Percentiles rank a stretch among this genome's conserved stretches.
Evolutionary conservation across 106 monocot genomes (phyloP).

Genomic region (Dendrobium catenatum): DNA sequence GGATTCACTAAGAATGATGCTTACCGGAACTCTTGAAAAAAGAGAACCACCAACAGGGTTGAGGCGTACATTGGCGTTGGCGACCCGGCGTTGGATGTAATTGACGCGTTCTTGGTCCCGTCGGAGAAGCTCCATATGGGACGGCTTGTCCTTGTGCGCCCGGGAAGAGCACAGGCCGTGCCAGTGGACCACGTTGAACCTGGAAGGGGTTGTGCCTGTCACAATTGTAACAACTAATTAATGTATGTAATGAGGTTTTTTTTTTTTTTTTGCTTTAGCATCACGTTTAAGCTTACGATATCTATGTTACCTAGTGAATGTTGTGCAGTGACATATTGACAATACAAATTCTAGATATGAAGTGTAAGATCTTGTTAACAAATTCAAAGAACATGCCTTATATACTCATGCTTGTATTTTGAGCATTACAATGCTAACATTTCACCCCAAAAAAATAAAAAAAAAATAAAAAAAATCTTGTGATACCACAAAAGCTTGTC

Average conservation of each 20-base stretch:
- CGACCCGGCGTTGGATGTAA: conserved; percentile 4
- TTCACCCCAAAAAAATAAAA: neutral
- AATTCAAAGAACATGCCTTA: too few relatives aligned
- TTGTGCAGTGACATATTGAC: too few relatives aligned
- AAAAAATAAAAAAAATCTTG: neutral
- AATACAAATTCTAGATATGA: too few relatives aligned
- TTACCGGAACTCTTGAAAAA: conserved; percentile 4
- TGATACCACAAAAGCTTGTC: neutral
- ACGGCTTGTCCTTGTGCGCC: neutral
- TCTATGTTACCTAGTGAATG: neutral
- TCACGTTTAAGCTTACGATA: neutral
- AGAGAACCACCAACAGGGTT: neutral
- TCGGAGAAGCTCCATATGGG: conserved; percentile 9
- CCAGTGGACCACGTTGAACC: too few relatives aligned
- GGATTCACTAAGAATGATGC: neutral
- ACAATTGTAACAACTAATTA: too few relatives aligned
- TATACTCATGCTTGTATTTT: too few relatives aligned
- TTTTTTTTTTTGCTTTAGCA: too few relatives aligned
- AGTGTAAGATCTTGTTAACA: too few relatives aligned
- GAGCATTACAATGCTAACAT: neutral
- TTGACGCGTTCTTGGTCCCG: conserved; percentile 10
- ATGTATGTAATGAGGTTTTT: too few relatives aligned
- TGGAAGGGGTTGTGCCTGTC: too few relatives aligned
- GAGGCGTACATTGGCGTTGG: neutral
- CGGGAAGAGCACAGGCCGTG: neutral